A percentile compares a stretch with the other conserved stretches of the same genome.
Conservation (phyloP, 805 yeast species). For the Saccharomyces mikatae region DNA sequence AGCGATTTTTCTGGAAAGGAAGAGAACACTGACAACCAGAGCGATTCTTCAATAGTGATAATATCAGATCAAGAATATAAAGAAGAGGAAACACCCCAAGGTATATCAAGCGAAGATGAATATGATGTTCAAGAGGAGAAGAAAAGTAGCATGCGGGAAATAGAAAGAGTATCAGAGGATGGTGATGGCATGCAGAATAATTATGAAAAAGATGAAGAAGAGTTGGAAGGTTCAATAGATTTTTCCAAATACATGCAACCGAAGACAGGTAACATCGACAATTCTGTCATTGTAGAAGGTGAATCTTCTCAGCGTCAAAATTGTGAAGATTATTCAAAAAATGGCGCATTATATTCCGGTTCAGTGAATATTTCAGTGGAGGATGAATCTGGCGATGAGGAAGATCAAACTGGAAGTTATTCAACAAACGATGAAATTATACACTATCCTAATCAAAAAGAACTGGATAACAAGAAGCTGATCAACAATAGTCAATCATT, state of each 20-base stretch:
- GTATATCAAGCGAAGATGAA: neutral
- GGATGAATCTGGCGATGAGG: neutral
- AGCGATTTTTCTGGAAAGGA: neutral
- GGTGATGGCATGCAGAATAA: neutral
- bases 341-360: neutral
- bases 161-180: neutral
- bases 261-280: neutral
- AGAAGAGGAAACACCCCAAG: neutral
- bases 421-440: neutral
- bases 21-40: neutral
- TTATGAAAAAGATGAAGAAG: constrained; percentile 1
- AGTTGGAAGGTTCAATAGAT: neutral
- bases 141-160: neutral
- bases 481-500: neutral
- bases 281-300: neutral
- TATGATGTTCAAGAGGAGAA: neutral
- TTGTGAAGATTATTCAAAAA: neutral
- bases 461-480: neutral
- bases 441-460: neutral
- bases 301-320: neutral
- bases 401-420: neutral
- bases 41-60: constrained; percentile 4
- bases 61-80: constrained; percentile 4
- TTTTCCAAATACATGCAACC: neutral
- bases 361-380: neutral